Evolutionary conservation across 2,329 filamentous ascomycete species (phyloP), one percentile per base, ranked within the genome.

Genomic region (Aspergillus sp.): DNA sequence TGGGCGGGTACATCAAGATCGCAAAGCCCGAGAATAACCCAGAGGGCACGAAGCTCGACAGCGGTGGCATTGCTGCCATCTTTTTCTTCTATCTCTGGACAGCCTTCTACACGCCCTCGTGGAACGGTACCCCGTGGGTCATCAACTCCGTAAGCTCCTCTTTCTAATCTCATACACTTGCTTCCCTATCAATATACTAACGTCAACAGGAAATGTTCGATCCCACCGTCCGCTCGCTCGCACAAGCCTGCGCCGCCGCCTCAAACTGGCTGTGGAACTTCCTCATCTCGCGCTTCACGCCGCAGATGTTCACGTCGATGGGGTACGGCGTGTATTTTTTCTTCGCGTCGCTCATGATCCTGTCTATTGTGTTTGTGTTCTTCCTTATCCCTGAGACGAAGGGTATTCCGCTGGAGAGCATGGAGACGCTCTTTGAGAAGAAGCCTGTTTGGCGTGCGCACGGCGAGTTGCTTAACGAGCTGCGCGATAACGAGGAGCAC

Each of bases 111-210:
- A 89, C 87, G 0, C 87, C 84, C 0, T 83, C 84, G 0, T 90
- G 87, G 87, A 90, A 90, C 67, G 87, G 87, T 2, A 89, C 87
- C 0, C 89, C 89, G 0, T 92, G 89, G 89, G 88, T 92, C 22
- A 76, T 90, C 68, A 90, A 90, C 77, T 82, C 81, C 22, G 69
- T 72, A 66, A 60, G 67, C 59, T 30, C 38, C 18, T n/a, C n/a
- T 67, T 60, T 30, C 42, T 17, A 20, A 20, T 26, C 48, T 17
- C 43, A 15, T 30, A 20, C 24, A n/a, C 15, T 36, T 15, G 17
- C n/a, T n/a, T n/a, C n/a, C n/a, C n/a, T 39, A 22, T 15, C 24
- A 12, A 45, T n/a, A 49, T 24, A 13, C 11, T 17, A n/a, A 2
- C 12, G 60, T 65, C 50, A 69, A 15, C 26, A 72, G 69, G 71